Evolutionary conservation across 495 filamentous ascomycete genomes (phyloP), one percentile per base, ranked within the genome.

Genomic region (Neurospora discreta): DNA sequence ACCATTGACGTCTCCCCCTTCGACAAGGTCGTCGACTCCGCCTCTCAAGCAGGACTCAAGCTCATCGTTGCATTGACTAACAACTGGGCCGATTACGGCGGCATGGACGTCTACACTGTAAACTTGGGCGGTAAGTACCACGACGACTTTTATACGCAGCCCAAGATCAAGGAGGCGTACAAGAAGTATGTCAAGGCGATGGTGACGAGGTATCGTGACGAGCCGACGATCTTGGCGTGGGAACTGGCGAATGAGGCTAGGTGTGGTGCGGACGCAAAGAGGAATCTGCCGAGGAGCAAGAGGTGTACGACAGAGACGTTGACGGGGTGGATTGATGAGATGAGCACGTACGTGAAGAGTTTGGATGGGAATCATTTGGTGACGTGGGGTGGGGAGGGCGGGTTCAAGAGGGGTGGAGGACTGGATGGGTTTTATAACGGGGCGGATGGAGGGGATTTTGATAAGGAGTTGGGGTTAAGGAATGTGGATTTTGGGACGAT

Each of bases 401-500:
- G 78, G 5, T 81, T 82, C 39, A 82, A 83, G n/a, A 74, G 81
- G 41, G 5, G 9, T 20, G 75, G 65, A 15, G 80, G 79, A 15
- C 85, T 87, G 52, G 86, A 85, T 75, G 90, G 88, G 76, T 87
- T 88, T 0, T 91, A 90, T 80, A 80, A 79, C 20, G 85, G 82
- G 52, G 79, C 75, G 70, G 88, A 92, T 77, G 89, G 90, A 13
- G 79, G 85, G n/a, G 87, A 91, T 78, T 92, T 91, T 71, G 85
- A 87, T 41, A 80, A 78, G 70, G 89, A 91, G 73, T 80, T 92
- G 3, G 76, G 74, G 30, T 83, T 92, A 58, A 42, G 81, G 3
- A 88, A 82, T 15, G 84, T 92, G 60, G 89, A 92, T 77, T 92
- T 90, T 75, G 89, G 86, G 33, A 89, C 88, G 3, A 87, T 91